Evolutionary conservation across 164 flowering plant species (phyloP).

Genomic region (Nymphaea colorata): DNA sequence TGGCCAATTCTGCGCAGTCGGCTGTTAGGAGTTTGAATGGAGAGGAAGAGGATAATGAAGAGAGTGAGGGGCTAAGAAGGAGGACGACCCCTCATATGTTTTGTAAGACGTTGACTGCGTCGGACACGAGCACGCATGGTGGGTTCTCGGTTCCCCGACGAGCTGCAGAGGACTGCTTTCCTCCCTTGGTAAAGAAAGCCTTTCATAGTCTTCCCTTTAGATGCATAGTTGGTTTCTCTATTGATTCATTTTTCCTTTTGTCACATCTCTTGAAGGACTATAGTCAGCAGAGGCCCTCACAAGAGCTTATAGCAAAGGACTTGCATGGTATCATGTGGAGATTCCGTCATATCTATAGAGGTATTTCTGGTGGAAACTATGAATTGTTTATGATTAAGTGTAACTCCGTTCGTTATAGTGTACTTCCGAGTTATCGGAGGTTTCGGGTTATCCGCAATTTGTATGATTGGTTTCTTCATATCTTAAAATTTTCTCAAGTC

Average conservation of each 20-base stretch:
- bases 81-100: conserved; percentile 87
- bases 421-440: too few relatives aligned
- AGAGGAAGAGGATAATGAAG: conserved; percentile 35
- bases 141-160: conserved; percentile 98
- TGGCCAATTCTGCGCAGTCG: conserved; percentile 14
- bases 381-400: background rate
- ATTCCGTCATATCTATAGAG: conserved; percentile 90
- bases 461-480: too few relatives aligned
- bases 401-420: too few relatives aligned
- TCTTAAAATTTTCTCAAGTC: too few relatives aligned
- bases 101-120: conserved; percentile 97
- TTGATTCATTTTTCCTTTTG: background rate
- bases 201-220: background rate
- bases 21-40: conserved; percentile 49
- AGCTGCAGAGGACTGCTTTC: conserved; percentile 98
- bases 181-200: conserved; percentile 59
- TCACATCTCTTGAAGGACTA: conserved; percentile 47
- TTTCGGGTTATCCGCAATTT: too few relatives aligned
- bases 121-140: conserved; percentile 99
- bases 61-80: conserved; percentile 30
- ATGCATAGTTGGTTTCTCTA: background rate
- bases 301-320: conserved; percentile 95
- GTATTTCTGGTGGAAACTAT: conserved; percentile 15
- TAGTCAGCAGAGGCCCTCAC: conserved; percentile 90
- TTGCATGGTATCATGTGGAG: conserved; percentile 86